Conservation (phyloP, 1,139 yeast genomes). For the Meyerozyma athensensis region DNA sequence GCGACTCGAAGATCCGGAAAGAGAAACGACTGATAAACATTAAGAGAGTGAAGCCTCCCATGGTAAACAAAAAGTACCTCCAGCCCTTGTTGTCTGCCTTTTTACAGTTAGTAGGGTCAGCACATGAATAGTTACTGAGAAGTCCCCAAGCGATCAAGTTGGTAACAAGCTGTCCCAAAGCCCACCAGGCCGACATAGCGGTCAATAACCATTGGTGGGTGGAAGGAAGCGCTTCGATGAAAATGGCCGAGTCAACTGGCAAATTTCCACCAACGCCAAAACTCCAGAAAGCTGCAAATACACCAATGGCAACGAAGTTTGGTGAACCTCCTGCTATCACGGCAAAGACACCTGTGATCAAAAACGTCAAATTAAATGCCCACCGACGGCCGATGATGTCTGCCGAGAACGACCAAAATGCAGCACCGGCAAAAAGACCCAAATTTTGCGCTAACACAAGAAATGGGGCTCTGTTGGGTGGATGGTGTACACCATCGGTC, state of each 20-base stretch:
- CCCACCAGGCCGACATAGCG: conserved; percentile 43
- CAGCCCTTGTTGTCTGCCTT: conserved; percentile 39
- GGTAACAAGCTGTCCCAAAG: conserved; percentile 37
- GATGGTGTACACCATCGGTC: conserved; percentile 36
- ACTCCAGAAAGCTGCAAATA: conserved; percentile 37
- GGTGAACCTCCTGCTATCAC: conserved; percentile 36
- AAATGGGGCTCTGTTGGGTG: conserved; percentile 31
- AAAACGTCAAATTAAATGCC: conserved; percentile 41
- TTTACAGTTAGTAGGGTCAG: conserved; percentile 19
- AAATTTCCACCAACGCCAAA: conserved; percentile 45
- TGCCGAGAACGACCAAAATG: conserved; percentile 38
- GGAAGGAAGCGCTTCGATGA: conserved; percentile 38
- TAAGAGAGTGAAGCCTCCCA: conserved; percentile 37
- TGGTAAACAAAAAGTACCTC: conserved; percentile 38
- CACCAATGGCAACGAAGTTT: conserved; percentile 37
- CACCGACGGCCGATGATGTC: conserved; percentile 41
- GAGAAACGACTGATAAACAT: conserved; percentile 33
- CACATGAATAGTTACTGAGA: conserved; percentile 35
- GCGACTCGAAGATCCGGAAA: conserved; percentile 37
- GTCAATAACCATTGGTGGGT: conserved; percentile 38
- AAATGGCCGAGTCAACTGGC: conserved; percentile 43
- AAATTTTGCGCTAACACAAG: conserved; percentile 39
- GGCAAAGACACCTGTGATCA: conserved; percentile 37
- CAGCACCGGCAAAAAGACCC: conserved; percentile 39
- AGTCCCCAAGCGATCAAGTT: conserved; percentile 40